Conservation (phyloP, 2,329 filamentous ascomycete genomes). For the Diaporthe australafricana region DNA sequence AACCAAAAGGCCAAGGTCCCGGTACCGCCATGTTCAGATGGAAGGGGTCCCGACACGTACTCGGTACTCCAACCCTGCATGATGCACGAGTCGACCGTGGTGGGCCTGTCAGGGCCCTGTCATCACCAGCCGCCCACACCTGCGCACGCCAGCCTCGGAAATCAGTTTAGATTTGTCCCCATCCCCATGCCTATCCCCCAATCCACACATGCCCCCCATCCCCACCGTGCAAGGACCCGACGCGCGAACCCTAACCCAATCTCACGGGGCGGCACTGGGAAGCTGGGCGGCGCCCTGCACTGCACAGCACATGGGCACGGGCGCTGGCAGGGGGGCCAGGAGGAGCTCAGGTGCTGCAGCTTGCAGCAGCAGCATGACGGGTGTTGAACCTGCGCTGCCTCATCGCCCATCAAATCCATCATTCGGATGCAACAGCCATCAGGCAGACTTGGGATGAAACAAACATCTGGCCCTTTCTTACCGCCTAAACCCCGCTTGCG, state of each 20-base stretch:
- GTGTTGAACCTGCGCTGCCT: constrained; percentile 27
- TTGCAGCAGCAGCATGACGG: constrained; percentile 3
- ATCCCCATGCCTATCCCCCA: constrained; percentile 19
- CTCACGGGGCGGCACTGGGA: constrained; percentile 2
- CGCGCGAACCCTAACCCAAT: constrained; percentile 36
- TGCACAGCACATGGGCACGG: constrained; percentile 4
- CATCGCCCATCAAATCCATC: constrained; percentile 29
- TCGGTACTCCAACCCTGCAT: constrained; percentile 37
- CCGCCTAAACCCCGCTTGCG: constrained; percentile 24
- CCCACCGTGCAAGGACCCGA: neutral
- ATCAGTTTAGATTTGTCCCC: constrained; percentile 23
- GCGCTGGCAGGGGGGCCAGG: neutral
- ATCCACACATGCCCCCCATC: neutral
- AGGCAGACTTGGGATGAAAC: constrained; percentile 38
- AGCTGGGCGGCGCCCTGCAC: constrained; percentile 5
- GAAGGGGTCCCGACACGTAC: constrained; percentile 30
- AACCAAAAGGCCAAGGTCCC: constrained; percentile 21
- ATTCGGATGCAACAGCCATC: constrained; percentile 32
- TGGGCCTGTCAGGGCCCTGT: constrained; percentile 36
- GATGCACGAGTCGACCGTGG: constrained; percentile 37
- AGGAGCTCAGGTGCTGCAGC: neutral
- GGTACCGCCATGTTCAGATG: constrained; percentile 23
- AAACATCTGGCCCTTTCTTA: constrained; percentile 32
- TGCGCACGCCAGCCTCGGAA: constrained; percentile 27
- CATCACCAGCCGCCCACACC: constrained; percentile 35